phyloP scores from a whole-genome alignment of 2,329 filamentous ascomycete genomes.

The Phialocephala sp. region DNA sequence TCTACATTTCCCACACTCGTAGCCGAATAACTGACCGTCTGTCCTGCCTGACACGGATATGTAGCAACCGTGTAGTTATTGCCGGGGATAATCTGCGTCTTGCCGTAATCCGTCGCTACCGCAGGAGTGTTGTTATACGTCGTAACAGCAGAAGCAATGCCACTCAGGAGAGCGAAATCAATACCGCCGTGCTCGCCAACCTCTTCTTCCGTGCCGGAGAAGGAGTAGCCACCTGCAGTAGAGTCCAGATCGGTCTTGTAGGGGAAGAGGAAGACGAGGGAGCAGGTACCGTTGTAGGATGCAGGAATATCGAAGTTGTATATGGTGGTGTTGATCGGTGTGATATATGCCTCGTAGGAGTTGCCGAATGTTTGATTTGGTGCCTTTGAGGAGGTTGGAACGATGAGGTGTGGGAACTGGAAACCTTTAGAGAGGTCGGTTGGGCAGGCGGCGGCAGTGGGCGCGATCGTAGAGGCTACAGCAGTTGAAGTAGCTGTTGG shows the following conservation, averaged over 20 bases:
- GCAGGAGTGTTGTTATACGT: slow-evolving; percentile 34
- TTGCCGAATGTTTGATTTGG: slow-evolving; percentile 33
- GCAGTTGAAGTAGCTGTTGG: slow-evolving; percentile 2
- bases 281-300: slow-evolving; percentile 32
- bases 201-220: slow-evolving; percentile 39
- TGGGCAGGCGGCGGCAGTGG: slow-evolving; percentile 30
- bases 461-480: slow-evolving; percentile 8
- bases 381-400: slow-evolving; percentile 36
- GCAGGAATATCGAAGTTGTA: slow-evolving; percentile 41
- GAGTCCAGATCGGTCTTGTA: slow-evolving; percentile 33
- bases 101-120: slow-evolving; percentile 36
- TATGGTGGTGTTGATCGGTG: slow-evolving; percentile 36
- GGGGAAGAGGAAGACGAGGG: slow-evolving; percentile 42
- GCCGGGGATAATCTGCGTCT: slow-evolving; percentile 39
- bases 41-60: slow-evolving; percentile 35
- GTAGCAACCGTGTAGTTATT: slow-evolving; percentile 39
- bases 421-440: slow-evolving; percentile 34
- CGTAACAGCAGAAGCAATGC: slow-evolving; percentile 26
- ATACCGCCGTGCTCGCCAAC: slow-evolving; percentile 36
- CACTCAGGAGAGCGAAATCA: slow-evolving; percentile 36
- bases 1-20: slow-evolving; percentile 35
- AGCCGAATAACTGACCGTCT: slow-evolving; percentile 27
- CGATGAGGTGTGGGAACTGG: slow-evolving; percentile 39
- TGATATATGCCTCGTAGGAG: slow-evolving; percentile 35
- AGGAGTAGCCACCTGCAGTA: slow-evolving; percentile 32